Evolutionary conservation across 352 stramenopile species (phyloP).

Genomic region (Phytopythium cucurbitacearum): DNA sequence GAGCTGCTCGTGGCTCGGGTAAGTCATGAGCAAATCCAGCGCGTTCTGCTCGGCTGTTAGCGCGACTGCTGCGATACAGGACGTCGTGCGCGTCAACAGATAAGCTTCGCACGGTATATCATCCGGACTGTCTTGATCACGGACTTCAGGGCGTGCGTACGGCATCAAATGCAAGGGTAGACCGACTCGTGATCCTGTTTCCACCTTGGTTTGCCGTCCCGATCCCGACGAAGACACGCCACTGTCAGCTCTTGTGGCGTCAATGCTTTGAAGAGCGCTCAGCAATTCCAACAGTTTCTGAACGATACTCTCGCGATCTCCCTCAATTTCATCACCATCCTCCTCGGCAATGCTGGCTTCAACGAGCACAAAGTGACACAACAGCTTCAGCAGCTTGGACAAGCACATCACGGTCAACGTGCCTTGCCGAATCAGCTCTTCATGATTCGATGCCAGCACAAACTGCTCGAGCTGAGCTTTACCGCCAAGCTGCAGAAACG

Average conservation of each 20-base stretch:
- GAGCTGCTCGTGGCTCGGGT: slow-evolving; percentile 29
- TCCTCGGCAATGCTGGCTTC: slow-evolving; percentile 30
- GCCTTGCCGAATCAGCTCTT: slow-evolving; percentile 33
- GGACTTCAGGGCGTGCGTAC: slow-evolving; percentile 32
- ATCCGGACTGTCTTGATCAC: slow-evolving; percentile 43
- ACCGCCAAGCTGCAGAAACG: slow-evolving; percentile 65
- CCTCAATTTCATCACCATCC: slow-evolving; percentile 15
- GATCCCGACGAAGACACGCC: background rate
- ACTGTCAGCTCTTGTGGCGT: slow-evolving; percentile 10
- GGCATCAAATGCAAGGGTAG: slow-evolving; percentile 21
- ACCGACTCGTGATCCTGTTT: slow-evolving; percentile 5
- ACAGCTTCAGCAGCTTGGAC: slow-evolving; percentile 61
- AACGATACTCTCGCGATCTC: slow-evolving; percentile 29
- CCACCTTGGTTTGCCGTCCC: background rate
- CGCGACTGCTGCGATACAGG: slow-evolving; percentile 37
- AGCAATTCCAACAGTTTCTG: slow-evolving; percentile 38
- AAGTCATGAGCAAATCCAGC: slow-evolving; percentile 32
- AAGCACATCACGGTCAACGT: slow-evolving; percentile 60
- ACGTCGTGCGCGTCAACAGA: slow-evolving; percentile 49
- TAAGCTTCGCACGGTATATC: slow-evolving; percentile 46
- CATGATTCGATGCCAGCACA: slow-evolving; percentile 31
- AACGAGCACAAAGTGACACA: slow-evolving; percentile 66
- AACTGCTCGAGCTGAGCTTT: slow-evolving; percentile 49
- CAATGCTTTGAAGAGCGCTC: slow-evolving; percentile 21
- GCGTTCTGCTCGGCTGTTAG: slow-evolving; percentile 25